Evolutionary conservation across 305 asterid genomes (phyloP).

Genomic region (Salvia sclarea): DNA sequence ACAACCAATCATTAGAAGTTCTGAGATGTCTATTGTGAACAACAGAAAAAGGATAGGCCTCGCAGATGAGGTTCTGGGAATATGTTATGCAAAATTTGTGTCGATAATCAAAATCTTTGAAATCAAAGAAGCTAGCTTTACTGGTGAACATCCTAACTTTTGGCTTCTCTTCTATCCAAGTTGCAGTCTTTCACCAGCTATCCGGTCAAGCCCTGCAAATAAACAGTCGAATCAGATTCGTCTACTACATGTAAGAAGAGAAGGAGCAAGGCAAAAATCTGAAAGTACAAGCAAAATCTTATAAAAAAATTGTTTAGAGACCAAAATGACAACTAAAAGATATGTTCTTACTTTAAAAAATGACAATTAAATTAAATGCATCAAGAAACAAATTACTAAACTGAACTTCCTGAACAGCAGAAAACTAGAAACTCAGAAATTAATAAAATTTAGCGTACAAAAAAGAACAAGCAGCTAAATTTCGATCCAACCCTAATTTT

Average conservation of each 20-base stretch:
- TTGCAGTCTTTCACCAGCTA: conserved; percentile 30
- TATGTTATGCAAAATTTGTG: conserved; percentile 25
- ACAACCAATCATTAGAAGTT: conserved; percentile 26
- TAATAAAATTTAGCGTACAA: background rate
- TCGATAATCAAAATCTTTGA: conserved; percentile 27
- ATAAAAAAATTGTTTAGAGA: background rate
- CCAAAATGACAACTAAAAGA: conserved; percentile 18
- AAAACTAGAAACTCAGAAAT: background rate
- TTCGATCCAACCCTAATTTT: conserved; percentile 46
- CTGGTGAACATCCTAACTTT: conserved; percentile 35
- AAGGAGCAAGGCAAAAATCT: conserved; percentile 5
- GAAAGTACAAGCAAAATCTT: conserved; percentile 32
- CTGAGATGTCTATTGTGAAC: conserved; percentile 32
- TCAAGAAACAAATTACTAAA: background rate
- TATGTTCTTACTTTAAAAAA: background rate
- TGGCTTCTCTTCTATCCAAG: conserved; percentile 27
- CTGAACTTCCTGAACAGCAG: background rate
- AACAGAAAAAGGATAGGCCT: conserved; percentile 29
- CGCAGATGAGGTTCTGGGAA: conserved; percentile 22
- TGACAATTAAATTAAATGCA: conserved; percentile 1
- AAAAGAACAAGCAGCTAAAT: conserved; percentile 17
- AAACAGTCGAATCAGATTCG: conserved; percentile 28
- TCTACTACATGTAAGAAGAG: conserved; percentile 7
- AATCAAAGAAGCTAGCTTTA: conserved; percentile 29
- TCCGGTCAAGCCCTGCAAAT: conserved; percentile 41